Evolutionary conservation across 2,329 filamentous ascomycete species (phyloP), one percentile per base, ranked within the genome.

Genomic region (Chaetothyriales sp.): DNA sequence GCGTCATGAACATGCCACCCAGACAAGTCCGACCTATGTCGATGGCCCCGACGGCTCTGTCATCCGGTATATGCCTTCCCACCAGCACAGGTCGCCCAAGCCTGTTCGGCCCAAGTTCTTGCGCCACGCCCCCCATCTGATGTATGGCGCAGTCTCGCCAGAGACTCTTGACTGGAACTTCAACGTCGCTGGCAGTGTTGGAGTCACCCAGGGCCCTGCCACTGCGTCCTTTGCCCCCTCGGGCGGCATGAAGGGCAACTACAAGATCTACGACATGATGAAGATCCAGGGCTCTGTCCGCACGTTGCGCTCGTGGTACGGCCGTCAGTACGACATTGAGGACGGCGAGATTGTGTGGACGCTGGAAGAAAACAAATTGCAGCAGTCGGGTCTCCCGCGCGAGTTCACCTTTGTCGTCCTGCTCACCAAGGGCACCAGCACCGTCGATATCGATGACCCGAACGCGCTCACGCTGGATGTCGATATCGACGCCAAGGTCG

Each of bases 351-450:
- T 74, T 7, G 66, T 74, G 12, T 75, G 72, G 72, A 72, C 72
- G 3, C 62, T 75, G 1, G 70, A 73, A 49, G 72, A 75, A 49
- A 75, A 75, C 51, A 54, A 58, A 39, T 60, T 74, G 7, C 72
- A 75, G 55, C 65, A 67, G 20, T 72, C 70, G 3, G 73, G 73
- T 2, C 59, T 75, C 3, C 73, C 73, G 8, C 66, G 72, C 7
- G 73, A 75, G 51, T 73, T 75, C 47, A 73, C 73, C 2, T 74
- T 75, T 55, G 71, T 72, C 15, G 66, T 75, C 62, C 59, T 75
- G 5, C 61, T 75, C 8, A 66, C 71, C 48, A 73, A 72, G 51
- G 69, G 68, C 10, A 50, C 43, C 19, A 50, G 50, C 5, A 43
- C 43, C 9, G 26, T 47, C 5, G 63, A 65, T 4, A 56, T 73